Evolutionary conservation across 495 filamentous ascomycete genomes (phyloP).

Genomic region (Friedmanniomyces endolithicus): DNA sequence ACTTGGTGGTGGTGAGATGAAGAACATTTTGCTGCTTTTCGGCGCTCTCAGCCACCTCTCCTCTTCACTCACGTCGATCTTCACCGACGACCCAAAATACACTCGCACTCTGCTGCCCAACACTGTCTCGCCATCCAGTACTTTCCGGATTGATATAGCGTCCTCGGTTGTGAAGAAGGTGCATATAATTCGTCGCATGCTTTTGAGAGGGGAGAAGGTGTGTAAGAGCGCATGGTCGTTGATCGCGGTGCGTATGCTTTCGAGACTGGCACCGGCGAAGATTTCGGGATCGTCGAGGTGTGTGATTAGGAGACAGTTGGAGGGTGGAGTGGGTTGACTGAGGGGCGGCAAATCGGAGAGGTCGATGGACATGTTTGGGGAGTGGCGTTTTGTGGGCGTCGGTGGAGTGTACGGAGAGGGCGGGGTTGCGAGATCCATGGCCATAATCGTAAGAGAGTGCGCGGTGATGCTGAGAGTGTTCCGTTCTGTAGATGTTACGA

Average conservation of each 20-base stretch:
- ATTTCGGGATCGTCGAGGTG: slow-evolving; percentile 66
- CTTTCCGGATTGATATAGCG: slow-evolving; percentile 57
- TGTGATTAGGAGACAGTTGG: slow-evolving; percentile 81
- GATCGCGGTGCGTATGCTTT: slow-evolving; percentile 63
- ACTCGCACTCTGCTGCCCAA: slow-evolving; percentile 60
- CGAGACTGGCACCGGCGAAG: slow-evolving; percentile 66
- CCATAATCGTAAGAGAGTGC: background rate
- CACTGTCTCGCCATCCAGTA: slow-evolving; percentile 58
- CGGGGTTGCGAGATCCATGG: slow-evolving; percentile 15
- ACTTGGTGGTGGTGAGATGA: slow-evolving; percentile 85
- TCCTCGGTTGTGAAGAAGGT: slow-evolving; percentile 66
- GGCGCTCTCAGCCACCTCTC: slow-evolving; percentile 64
- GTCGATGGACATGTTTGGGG: slow-evolving; percentile 63
- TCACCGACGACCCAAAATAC: slow-evolving; percentile 79
- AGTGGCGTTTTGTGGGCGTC: slow-evolving; percentile 17
- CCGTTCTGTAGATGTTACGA: background rate
- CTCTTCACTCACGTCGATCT: slow-evolving; percentile 46
- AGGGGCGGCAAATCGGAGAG: slow-evolving; percentile 69
- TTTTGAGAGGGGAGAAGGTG: slow-evolving; percentile 83
- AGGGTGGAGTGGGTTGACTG: slow-evolving; percentile 64
- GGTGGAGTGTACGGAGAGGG: background rate
- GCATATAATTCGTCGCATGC: slow-evolving; percentile 80
- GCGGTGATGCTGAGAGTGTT: background rate
- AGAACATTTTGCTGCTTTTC: slow-evolving; percentile 82
- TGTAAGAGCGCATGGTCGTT: slow-evolving; percentile 56